These are phyloP conservation scores for Sanghuangporus baumii DNA, from an alignment of 1,284 basidiomycete genomes.

Conservation along the genomic window DNA sequence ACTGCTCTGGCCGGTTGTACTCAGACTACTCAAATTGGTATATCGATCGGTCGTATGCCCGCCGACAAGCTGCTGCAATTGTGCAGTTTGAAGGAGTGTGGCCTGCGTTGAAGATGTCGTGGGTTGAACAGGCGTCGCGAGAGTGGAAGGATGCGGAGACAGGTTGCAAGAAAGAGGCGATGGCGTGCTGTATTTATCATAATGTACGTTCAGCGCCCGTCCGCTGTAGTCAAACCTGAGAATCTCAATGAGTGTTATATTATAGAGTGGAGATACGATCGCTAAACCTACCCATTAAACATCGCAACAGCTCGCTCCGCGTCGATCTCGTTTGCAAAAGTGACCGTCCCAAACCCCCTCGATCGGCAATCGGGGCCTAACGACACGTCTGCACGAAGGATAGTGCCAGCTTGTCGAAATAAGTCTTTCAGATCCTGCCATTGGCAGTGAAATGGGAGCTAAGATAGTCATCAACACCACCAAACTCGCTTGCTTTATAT, in stretches of 20 bases:
- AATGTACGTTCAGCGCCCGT: slow-evolving; percentile 79
- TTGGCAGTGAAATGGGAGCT: slow-evolving; percentile 95
- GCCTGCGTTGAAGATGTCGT: neutral
- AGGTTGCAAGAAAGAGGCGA: slow-evolving; percentile 1
- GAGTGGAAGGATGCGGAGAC: neutral
- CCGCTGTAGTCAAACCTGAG: slow-evolving; percentile 82
- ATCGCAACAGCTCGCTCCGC: slow-evolving; percentile 81
- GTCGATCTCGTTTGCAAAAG: slow-evolving; percentile 80
- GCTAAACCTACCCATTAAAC: slow-evolving; percentile 72
- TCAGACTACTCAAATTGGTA: neutral
- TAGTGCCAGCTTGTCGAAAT: slow-evolving; percentile 82
- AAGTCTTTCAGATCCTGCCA: slow-evolving; percentile 98
- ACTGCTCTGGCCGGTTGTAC: neutral
- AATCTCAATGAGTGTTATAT: neutral
- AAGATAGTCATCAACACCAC: slow-evolving; percentile 14
- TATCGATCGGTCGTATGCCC: slow-evolving; percentile 1
- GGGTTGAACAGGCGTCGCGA: slow-evolving; percentile 11
- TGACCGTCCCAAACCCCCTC: slow-evolving; percentile 84
- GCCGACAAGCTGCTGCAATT: slow-evolving; percentile 13
- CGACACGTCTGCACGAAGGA: slow-evolving; percentile 86
- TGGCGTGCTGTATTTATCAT: slow-evolving; percentile 63
- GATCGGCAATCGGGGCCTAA: slow-evolving; percentile 82
- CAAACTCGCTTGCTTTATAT: slow-evolving; percentile 7
- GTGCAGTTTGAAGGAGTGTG: slow-evolving; percentile 4
- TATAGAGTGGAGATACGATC: neutral